Evolutionary conservation across 2,329 filamentous ascomycete genomes (phyloP).

Genomic region (Fusarium sp.): DNA sequence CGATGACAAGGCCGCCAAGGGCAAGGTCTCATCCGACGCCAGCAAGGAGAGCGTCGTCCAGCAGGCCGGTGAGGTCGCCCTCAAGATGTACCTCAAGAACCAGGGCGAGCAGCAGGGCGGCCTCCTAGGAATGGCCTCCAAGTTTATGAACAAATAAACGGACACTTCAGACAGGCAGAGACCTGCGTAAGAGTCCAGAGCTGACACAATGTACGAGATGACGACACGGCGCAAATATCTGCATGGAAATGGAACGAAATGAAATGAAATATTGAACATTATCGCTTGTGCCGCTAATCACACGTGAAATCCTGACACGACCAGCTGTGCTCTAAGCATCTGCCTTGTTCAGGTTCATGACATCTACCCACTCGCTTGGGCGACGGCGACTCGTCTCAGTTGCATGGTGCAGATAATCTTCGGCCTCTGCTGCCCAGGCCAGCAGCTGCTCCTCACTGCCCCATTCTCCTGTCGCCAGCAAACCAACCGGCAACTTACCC

Average conservation of each 20-base stretch:
- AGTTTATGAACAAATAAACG: constrained; percentile 53
- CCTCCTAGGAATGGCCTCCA: constrained; percentile 59
- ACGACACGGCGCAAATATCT: neutral
- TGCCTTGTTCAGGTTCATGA: constrained; percentile 52
- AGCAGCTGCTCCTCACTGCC: constrained; percentile 73
- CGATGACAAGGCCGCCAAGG: constrained; percentile 67
- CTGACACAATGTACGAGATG: neutral
- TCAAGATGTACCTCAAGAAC: constrained; percentile 92
- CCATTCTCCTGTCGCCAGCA: constrained; percentile 76
- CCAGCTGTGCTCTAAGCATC: neutral
- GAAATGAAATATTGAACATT: constrained; percentile 1
- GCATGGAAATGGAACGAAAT: neutral
- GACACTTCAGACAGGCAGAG: neutral
- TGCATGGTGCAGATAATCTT: constrained; percentile 64
- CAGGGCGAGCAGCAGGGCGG: constrained; percentile 63
- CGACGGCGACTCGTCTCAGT: constrained; percentile 62
- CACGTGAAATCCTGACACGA: neutral
- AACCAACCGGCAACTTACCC: constrained; percentile 70
- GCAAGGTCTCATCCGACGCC: constrained; percentile 66
- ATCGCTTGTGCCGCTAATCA: neutral
- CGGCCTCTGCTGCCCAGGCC: constrained; percentile 68
- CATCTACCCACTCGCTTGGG: constrained; percentile 70
- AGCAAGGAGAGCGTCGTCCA: constrained; percentile 86
- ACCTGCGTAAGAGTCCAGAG: neutral
- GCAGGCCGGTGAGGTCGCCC: constrained; percentile 84